Evolutionary conservation across 176 grass and related monocot species (phyloP), one percentile per base, ranked within the genome.

Genomic region (Eragrostis curvula): DNA sequence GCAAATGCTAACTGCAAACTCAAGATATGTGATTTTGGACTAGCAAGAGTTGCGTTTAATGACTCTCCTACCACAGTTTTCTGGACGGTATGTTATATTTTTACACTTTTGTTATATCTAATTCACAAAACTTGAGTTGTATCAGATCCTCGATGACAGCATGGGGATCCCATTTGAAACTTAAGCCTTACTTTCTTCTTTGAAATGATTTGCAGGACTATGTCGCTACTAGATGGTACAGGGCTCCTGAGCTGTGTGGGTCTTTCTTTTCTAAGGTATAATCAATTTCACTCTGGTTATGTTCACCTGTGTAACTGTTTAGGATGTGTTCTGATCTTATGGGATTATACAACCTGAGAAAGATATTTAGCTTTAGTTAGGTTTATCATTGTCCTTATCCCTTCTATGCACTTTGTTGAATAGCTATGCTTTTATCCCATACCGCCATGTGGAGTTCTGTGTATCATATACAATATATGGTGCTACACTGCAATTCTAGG

Each of bases 1-100:
- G 96, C 96, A 82, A 98, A 98, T 86, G 90, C 92, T 29, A 98
- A 98, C 74, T 98, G 96, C 86, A 98, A 98, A 80, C 92, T 98
- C 47, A 98, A 98, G 86, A 93, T 95, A 81, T 98, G 96, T 80
- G 96, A 98, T 89, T 95, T 98, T 89, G 96, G 96, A 75, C 67
- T 98, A 77, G 96, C 96, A 86, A 98, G 96, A 83, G 96, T 95
- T 83, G 92, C 96, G 17, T 98, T 98, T 81, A 93, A 81, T 77
- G 96, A 95, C 51, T 84, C 90, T 53, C 92, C 90, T 40, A 95
- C 88, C 70, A 95, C 92, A 59, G 83, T 95, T 83, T 98, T 98
- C 86, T 98, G 96, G 96, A 95, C 92, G 86, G 96, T 98, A 95
- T 81, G 84, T 43, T 83, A 86, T 64, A 25, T 8, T 57, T 58